Conservation (phyloP, 1,139 yeast species). For the Williopsis jadinii region DNA sequence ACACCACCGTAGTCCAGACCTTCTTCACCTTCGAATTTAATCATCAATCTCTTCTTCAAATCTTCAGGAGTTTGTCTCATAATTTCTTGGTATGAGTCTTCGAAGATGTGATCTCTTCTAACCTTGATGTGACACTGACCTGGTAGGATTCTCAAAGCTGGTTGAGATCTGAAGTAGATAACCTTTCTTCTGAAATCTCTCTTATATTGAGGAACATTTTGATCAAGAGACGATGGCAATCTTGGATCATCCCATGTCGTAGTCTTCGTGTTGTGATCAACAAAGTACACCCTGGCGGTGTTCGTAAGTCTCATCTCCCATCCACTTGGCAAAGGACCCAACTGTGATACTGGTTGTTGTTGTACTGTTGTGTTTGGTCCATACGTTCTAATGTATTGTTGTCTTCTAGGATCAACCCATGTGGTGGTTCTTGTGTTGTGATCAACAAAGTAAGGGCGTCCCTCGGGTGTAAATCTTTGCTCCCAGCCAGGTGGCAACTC, state of each 20-base stretch:
- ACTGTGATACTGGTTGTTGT: constrained; percentile 97
- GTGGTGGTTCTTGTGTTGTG: constrained; percentile 98
- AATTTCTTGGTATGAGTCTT: constrained; percentile 95
- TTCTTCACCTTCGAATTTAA: constrained; percentile 97
- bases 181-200: constrained; percentile 98
- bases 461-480: constrained; percentile 96
- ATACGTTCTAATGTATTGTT: constrained; percentile 93
- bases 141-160: constrained; percentile 91
- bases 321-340: constrained; percentile 97
- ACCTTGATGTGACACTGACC: constrained; percentile 99
- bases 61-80: constrained; percentile 99
- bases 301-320: constrained; percentile 99
- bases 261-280: constrained; percentile 96
- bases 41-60: constrained; percentile 93
- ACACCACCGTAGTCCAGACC: constrained; percentile 99
- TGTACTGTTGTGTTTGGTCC: constrained; percentile 84
- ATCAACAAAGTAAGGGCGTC: constrained; percentile 95
- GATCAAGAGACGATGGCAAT: constrained; percentile 92
- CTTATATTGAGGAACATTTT: constrained; percentile 97
- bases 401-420: constrained; percentile 99
- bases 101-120: constrained; percentile 92
- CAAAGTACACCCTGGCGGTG: constrained; percentile 96
- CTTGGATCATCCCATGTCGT: constrained; percentile 99
- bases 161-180: constrained; percentile 96
- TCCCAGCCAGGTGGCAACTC: constrained; percentile 99